Percentiles rank a stretch among this genome's conserved stretches.
These are phyloP conservation scores for Huiozyma naganishii DNA, from an alignment of 805 yeast species.

Conservation along the genomic window DNA sequence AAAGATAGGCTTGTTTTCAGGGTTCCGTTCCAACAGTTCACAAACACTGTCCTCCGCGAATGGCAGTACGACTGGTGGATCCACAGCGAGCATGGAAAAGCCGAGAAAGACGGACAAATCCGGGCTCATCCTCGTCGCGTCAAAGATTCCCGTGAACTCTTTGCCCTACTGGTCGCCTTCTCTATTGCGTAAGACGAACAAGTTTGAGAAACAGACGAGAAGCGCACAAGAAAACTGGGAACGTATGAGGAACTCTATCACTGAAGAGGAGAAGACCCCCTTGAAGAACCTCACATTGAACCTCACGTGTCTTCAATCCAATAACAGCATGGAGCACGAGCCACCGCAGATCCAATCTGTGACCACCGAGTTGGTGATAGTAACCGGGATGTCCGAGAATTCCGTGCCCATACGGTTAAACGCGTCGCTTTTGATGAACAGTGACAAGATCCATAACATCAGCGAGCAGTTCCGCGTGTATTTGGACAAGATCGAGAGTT, in stretches of 20 bases:
- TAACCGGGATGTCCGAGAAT: slow-evolving; percentile 24
- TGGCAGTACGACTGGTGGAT: neutral
- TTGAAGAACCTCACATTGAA: slow-evolving; percentile 19
- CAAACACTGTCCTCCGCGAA: neutral
- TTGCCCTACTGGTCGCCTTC: slow-evolving; percentile 28
- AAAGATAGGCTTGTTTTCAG: neutral
- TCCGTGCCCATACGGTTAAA: slow-evolving; percentile 32
- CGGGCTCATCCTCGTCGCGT: slow-evolving; percentile 22
- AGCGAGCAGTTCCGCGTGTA: slow-evolving; percentile 12
- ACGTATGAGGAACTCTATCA: slow-evolving; percentile 13
- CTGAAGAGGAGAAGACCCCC: slow-evolving; percentile 18
- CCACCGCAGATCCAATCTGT: slow-evolving; percentile 24
- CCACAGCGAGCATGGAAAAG: neutral
- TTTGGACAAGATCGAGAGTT: slow-evolving; percentile 5
- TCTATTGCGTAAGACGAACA: slow-evolving; percentile 25
- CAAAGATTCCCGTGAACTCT: slow-evolving; percentile 24
- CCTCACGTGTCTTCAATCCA: slow-evolving; percentile 23
- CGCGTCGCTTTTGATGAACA: slow-evolving; percentile 19
- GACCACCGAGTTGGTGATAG: slow-evolving; percentile 20
- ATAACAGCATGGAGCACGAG: slow-evolving; percentile 11
- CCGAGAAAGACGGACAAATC: slow-evolving; percentile 7
- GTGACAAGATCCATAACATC: slow-evolving; percentile 12
- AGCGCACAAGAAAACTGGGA: slow-evolving; percentile 25
- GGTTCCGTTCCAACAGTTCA: slow-evolving; percentile 1
- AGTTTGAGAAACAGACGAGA: slow-evolving; percentile 19